phyloP scores from a whole-genome alignment of 2,329 filamentous ascomycete genomes.

The Byssothecium circinans region DNA sequence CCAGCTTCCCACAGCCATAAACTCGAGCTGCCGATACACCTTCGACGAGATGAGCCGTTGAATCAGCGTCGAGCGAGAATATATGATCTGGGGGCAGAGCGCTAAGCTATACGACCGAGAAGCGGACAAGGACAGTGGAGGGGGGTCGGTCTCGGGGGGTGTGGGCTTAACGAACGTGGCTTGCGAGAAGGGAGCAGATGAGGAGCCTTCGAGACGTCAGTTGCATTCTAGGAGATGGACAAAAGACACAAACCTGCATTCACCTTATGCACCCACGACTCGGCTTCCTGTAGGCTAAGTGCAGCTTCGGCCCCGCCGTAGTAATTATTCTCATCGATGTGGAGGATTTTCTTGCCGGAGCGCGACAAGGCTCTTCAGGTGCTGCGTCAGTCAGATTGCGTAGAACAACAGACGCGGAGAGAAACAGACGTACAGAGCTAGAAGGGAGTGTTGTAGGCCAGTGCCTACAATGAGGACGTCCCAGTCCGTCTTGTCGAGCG shows the following conservation, averaged over 20 bases:
- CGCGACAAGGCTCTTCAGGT: constrained; percentile 80
- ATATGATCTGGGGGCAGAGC: constrained; percentile 83
- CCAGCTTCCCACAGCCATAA: constrained; percentile 90
- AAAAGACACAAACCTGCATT: constrained; percentile 31
- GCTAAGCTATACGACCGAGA: constrained; percentile 80
- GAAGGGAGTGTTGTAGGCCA: constrained; percentile 55
- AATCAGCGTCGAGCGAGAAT: constrained; percentile 77
- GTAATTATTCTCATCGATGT: constrained; percentile 83
- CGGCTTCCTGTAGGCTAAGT: constrained; percentile 78
- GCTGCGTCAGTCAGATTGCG: constrained; percentile 73
- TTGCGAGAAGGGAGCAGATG: constrained; percentile 28
- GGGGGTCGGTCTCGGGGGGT: constrained; percentile 18
- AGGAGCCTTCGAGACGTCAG: constrained; percentile 18
- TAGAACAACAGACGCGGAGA: constrained; percentile 22
- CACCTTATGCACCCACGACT: constrained; percentile 66
- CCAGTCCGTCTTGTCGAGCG: constrained; percentile 54
- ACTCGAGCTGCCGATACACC: constrained; percentile 87
- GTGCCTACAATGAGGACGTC: constrained; percentile 58
- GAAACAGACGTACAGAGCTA: constrained; percentile 53
- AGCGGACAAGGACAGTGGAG: constrained; percentile 53
- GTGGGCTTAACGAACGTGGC: constrained; percentile 39
- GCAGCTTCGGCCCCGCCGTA: constrained; percentile 88
- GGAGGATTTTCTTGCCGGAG: constrained; percentile 86
- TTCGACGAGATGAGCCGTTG: constrained; percentile 83
- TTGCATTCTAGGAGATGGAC: neutral